Percentiles rank a stretch among this genome's conserved stretches.
Evolutionary conservation across 306 rosid species (phyloP).

Genomic region (Glycine soja): DNA sequence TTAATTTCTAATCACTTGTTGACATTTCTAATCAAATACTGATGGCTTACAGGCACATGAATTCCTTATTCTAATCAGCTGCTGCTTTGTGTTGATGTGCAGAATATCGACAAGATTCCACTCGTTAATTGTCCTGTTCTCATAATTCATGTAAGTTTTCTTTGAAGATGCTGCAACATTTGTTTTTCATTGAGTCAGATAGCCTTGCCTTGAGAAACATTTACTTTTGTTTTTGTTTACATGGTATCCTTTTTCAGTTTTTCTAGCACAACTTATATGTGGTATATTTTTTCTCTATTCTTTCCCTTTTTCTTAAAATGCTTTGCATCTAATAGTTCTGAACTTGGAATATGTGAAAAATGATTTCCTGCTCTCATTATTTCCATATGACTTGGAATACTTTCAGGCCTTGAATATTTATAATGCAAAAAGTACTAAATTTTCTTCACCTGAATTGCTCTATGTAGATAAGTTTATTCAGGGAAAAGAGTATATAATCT

Average conservation of each 20-base stretch:
- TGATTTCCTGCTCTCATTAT: neutral
- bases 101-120: conserved; percentile 91
- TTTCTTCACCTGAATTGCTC: neutral
- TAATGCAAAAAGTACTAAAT: neutral
- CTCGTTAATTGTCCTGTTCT: conserved; percentile 84
- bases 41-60: conserved; percentile 21
- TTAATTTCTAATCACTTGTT: conserved; percentile 21
- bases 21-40: conserved; percentile 2
- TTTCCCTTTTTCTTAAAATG: neutral
- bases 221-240: too few species aligned
- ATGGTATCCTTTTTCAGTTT: too few species aligned
- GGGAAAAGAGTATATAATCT: neutral
- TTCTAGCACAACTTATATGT: neutral
- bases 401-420: neutral
- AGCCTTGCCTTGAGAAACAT: neutral
- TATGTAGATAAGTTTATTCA: neutral
- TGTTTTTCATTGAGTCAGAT: neutral
- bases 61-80: conserved; percentile 26
- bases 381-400: neutral
- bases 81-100: conserved; percentile 46
- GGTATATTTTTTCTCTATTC: neutral
- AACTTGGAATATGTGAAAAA: neutral
- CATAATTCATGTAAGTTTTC: conserved; percentile 78
- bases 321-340: neutral
- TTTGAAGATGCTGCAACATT: conserved; percentile 26